phyloP scores from a whole-genome alignment of 2,329 filamentous ascomycete genomes.

The Neofusicoccum cordaticola region DNA sequence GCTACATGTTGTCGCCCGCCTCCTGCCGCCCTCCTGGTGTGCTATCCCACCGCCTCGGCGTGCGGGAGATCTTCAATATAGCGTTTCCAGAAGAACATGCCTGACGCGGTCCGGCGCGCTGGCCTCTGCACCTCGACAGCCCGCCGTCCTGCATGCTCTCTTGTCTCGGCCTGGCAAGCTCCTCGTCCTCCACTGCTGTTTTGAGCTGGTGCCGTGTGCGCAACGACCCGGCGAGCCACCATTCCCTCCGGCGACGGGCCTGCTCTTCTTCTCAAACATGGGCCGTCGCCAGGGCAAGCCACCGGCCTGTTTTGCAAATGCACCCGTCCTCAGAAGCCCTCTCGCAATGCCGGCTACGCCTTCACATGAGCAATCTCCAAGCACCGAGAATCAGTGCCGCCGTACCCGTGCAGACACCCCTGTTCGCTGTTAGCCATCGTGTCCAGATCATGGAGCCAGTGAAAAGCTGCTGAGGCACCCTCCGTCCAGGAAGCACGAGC shows the following conservation, averaged over 20 bases:
- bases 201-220: not conserved
- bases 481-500: no score
- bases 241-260: not conserved
- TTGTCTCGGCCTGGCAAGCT: not conserved
- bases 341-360: not conserved
- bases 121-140: conserved; percentile 7
- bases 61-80: conserved; percentile 16
- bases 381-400: conserved; percentile 65
- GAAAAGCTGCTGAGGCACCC: no score
- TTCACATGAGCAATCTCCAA: conserved; percentile 64
- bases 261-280: not conserved
- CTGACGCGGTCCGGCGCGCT: conserved; percentile 12
- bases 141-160: not conserved
- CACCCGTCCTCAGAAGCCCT: not conserved
- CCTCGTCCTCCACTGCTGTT: not conserved
- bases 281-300: not conserved
- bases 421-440: conserved; percentile 32
- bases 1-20: not conserved
- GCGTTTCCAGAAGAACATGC: conserved; percentile 15
- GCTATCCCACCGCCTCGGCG: not conserved
- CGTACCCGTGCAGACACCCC: conserved; percentile 65
- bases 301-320: not conserved
- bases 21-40: not conserved
- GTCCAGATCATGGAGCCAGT: not conserved
- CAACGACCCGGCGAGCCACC: not conserved